Percentiles rank a stretch among this genome's conserved stretches.
phyloP scores from a whole-genome alignment of 1,139 yeast species.

The Yarrowia galli region DNA sequence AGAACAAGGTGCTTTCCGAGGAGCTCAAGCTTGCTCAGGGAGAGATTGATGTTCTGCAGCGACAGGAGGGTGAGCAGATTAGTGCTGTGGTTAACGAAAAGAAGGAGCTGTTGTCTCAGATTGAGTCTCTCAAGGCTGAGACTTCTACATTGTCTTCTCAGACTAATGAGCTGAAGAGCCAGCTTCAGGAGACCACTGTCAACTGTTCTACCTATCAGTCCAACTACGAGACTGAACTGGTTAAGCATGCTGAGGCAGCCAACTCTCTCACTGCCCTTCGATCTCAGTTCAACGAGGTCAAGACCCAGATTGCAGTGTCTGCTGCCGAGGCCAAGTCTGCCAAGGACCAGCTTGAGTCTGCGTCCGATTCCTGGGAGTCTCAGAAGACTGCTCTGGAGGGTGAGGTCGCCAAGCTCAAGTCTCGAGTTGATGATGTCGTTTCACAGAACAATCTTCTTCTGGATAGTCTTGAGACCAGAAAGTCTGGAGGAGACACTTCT shows the following conservation, averaged over 20 bases:
- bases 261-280: slow-evolving; percentile 57
- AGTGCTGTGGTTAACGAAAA: slow-evolving; percentile 49
- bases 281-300: slow-evolving; percentile 54
- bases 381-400: slow-evolving; percentile 59
- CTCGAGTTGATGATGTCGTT: slow-evolving; percentile 63
- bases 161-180: slow-evolving; percentile 41
- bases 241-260: slow-evolving; percentile 64
- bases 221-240: slow-evolving; percentile 65
- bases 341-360: slow-evolving; percentile 49
- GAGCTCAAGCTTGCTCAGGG: slow-evolving; percentile 45
- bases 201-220: slow-evolving; percentile 61
- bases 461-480: slow-evolving; percentile 67
- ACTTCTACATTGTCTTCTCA: slow-evolving; percentile 49
- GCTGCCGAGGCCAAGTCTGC: slow-evolving; percentile 51
- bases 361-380: slow-evolving; percentile 57
- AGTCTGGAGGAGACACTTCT: slow-evolving; percentile 38
- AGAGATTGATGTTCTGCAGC: slow-evolving; percentile 43
- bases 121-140: slow-evolving; percentile 55
- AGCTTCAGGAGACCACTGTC: slow-evolving; percentile 57
- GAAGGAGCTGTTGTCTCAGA: slow-evolving; percentile 52
- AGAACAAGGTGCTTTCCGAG: slow-evolving; percentile 50
- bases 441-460: slow-evolving; percentile 72
- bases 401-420: slow-evolving; percentile 58
- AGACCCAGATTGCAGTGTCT: slow-evolving; percentile 52
- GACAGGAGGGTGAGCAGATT: slow-evolving; percentile 44